Percentiles rank a stretch among this genome's conserved stretches.
These are phyloP conservation scores for Lentinula detonsa DNA, from an alignment of 768 basidiomycete species.

Conservation along the genomic window DNA sequence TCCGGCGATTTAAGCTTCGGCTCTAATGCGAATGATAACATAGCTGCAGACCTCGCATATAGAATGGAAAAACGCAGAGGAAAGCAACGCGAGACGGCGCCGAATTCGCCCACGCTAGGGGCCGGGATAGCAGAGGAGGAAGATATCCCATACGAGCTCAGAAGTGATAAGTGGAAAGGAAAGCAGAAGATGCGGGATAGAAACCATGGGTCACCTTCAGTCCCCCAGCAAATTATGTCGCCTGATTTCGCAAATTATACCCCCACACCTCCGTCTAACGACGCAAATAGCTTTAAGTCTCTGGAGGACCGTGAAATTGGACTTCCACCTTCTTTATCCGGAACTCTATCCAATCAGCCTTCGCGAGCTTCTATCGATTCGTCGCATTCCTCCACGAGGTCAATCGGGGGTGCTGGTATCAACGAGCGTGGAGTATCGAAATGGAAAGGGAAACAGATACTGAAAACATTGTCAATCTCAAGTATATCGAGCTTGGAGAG, in stretches of 20 bases:
- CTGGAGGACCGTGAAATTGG: background rate
- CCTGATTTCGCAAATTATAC: background rate
- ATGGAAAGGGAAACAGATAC: background rate
- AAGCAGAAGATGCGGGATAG: slow-evolving; percentile 5
- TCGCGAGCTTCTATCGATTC: slow-evolving; percentile 1
- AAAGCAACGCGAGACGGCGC: background rate
- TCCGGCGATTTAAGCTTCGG: background rate
- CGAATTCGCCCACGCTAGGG: background rate
- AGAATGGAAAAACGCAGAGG: background rate
- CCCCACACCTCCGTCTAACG: background rate
- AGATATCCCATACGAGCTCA: background rate
- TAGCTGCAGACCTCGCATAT: background rate
- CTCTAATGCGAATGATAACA: background rate
- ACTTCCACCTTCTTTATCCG: slow-evolving; percentile 5
- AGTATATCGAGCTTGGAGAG: background rate
- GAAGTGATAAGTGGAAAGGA: slow-evolving; percentile 7
- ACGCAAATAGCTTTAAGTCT: background rate
- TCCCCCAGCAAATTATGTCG: background rate
- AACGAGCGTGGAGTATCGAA: slow-evolving; percentile 3
- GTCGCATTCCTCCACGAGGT: background rate
- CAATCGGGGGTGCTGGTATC: background rate
- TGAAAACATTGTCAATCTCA: background rate
- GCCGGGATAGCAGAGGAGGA: background rate
- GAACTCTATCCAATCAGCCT: background rate
- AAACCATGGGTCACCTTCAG: background rate